Evolutionary conservation across 2,329 filamentous ascomycete genomes (phyloP), one percentile per base, ranked within the genome.

Genomic region (Ceratocystis colombiana): DNA sequence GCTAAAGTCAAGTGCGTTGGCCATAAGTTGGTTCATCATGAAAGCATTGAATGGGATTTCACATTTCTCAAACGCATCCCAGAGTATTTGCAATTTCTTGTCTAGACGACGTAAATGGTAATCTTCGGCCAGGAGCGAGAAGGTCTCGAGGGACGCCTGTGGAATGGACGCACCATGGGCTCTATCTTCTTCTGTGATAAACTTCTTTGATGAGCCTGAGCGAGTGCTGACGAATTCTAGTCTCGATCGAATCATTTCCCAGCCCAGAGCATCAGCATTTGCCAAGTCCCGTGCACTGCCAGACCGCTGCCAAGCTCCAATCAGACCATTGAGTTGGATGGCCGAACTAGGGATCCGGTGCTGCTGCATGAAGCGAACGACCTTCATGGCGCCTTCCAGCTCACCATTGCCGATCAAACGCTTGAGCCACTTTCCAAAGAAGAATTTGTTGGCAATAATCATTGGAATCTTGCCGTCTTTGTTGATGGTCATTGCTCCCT

Each of bases 341-440:
- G 88, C 79, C 50, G 88, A 84, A 1, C 89, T 85, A 67, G 79
- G 79, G 44, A 91, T 82, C 1, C 85, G 84, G 71, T 82, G 84
- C 64, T 82, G 79, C 70, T 86, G 84, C 88, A 95, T 93, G 69
- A 91, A 80, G 15, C 88, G 82, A 33, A 94, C 78, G 7, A 95
- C 89, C 68, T 84, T 83, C 64, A 83, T 80, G 2, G 90, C 89
- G 1, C 87, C 88, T 66, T 88, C 82, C 15, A 89, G 76, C 69
- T 90, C 83, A 1, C 85, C 85, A 67, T 86, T 83, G 17, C 86
- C 87, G 66, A 95, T 88, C 7, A 95, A 82, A 62, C 88, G 85
- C 75, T 93, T 93, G 72, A 96, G 81, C 92, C 91, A 96, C 71
- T 90, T 92, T 44, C 87, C 88, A 70, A 91, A 88, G 75, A 96